Base-by-base conservation (phyloP, 2,329 filamentous ascomycete genomes). In the Acephala macrosclerotiorum region DNA sequence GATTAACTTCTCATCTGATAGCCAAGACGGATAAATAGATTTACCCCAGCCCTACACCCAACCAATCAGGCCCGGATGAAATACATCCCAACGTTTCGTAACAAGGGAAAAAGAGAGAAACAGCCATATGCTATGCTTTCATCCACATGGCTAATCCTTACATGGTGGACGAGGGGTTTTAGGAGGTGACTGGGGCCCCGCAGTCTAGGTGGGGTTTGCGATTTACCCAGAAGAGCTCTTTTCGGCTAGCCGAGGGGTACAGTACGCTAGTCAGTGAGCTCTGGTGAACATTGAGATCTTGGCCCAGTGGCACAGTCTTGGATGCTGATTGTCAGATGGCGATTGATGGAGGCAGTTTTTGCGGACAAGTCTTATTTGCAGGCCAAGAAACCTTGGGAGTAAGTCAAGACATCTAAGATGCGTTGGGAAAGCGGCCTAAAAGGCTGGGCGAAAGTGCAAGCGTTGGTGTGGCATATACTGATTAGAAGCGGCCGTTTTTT, bases 1-100 rank as follows among this genome's bases (percentile, higher is more conserved):
- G 14, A 18, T 53, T 29, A n/a, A 14, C 12, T 3, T 26, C 26
- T 18, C 49, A 53, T 53, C 49, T 53, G 49, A 53, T 53, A 16
- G 49, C 61, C 57, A 65, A 65, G 63, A 51, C 63, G 49, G 63
- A 49, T 60, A 58, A 63, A 58, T 29, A 29, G 6, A 33, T 18
- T 4, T 53, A n/a, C 45, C 45, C 45, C n/a, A n/a, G n/a, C 5
- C 4, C 18, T 29, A 29, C 26, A 53, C 26, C 22, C 49, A 53
- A 33, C 49, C 49, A 53, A 33, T 53, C 2, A 53, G 49, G 3
- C 8, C 12, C 25, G 49, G 49, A 53, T 53, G 25, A 53, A 53
- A 29, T 33, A 18, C 22, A 11, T 26, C 12, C 25, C n/a, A 49
- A 49, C 11, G 45, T 49, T 25, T 49, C n/a, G 45, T 22, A 49